Evolutionary conservation across 2,329 filamentous ascomycete genomes (phyloP), one percentile per base, ranked within the genome.

Genomic region (Diaporthe australafricana): DNA sequence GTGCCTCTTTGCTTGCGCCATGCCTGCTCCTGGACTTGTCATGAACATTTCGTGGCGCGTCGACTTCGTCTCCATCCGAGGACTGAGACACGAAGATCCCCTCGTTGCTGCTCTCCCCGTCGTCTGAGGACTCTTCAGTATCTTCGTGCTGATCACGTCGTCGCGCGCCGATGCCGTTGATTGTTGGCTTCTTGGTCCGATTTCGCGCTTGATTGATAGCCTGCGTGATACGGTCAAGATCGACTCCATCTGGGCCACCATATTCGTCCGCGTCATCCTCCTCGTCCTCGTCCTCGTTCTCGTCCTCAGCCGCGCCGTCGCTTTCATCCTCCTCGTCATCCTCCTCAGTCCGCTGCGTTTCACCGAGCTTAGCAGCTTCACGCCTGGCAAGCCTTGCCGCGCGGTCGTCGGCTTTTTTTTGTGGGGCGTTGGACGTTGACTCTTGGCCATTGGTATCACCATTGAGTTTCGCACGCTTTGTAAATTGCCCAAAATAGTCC

Each of bases 201-300:
- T 38, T 53, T 5, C 70, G 65, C 30, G 70, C 72, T 35, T 55
- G 27, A 20, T 72, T 73, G 8, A 69, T 60, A 42, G 70, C 70
- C 11, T 30, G 63, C 5, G 25, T 69, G 22, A 69, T 68, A 45
- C 38, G 57, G 48, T 53, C 47, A 42, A 35, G 27, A 67, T 66
- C 27, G 32, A 62, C 25, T 25, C 60, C 67, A 16, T 38, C 45
- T 17, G 3, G 30, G 27, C n/a, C 55, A 11, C 1, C 40, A n/a
- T 68, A 25, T 5, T 66, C 69, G 4, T 73, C 72, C 2, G 68
- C 71, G 2, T 66, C 67, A 11, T 68, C 65, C 20, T 60, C 45
- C 17, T 45, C 32, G 25, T 32, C 30, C 27, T 30, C 60, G 6
- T 17, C 60, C 3, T 50, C 25, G 22, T 65, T 30, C 20, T 50